phyloP scores from a whole-genome alignment of 2,329 filamentous ascomycete species.

The Didymella sp. region DNA sequence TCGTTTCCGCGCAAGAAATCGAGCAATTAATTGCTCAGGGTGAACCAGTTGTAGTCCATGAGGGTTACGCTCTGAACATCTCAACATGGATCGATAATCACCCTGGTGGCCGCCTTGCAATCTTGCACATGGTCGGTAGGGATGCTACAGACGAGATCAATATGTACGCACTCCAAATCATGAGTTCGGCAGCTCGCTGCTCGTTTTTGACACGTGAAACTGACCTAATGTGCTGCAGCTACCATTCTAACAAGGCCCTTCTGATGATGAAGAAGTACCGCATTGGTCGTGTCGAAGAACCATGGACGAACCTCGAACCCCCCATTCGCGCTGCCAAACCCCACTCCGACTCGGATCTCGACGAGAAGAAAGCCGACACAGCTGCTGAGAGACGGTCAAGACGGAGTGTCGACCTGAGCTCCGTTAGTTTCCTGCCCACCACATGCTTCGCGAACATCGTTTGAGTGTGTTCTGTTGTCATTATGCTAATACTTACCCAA shows the following conservation, averaged over 20 bases:
- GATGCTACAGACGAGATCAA: slow-evolving; percentile 67
- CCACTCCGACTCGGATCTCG: slow-evolving; percentile 26
- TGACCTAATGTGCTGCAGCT: slow-evolving; percentile 53
- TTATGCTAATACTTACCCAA: slow-evolving; percentile 30
- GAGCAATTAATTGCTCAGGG: slow-evolving; percentile 63
- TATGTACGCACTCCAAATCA: slow-evolving; percentile 52
- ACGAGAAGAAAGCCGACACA: slow-evolving; percentile 22
- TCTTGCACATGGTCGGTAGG: slow-evolving; percentile 67
- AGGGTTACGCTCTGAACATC: slow-evolving; percentile 62
- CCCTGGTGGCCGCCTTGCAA: slow-evolving; percentile 65
- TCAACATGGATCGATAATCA: slow-evolving; percentile 66
- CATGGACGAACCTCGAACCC: slow-evolving; percentile 66
- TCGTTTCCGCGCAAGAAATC: slow-evolving; percentile 57
- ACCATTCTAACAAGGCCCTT: slow-evolving; percentile 62
- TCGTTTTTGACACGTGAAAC: slow-evolving; percentile 18
- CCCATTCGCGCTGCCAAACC: slow-evolving; percentile 63
- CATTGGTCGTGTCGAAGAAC: slow-evolving; percentile 63
- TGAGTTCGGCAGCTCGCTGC: not conserved
- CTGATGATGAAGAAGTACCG: slow-evolving; percentile 66
- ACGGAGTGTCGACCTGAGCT: slow-evolving; percentile 40
- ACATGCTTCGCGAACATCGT: slow-evolving; percentile 8
- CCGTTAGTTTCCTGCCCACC: slow-evolving; percentile 30
- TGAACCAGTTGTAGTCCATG: slow-evolving; percentile 63
- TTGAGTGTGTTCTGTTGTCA: slow-evolving; percentile 9
- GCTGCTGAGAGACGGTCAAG: slow-evolving; percentile 19